A percentile compares a stretch with the other conserved stretches of the same genome.
These are phyloP conservation scores for Theobroma cacao DNA, from an alignment of 345 rosid species.

Conservation along the genomic window DNA sequence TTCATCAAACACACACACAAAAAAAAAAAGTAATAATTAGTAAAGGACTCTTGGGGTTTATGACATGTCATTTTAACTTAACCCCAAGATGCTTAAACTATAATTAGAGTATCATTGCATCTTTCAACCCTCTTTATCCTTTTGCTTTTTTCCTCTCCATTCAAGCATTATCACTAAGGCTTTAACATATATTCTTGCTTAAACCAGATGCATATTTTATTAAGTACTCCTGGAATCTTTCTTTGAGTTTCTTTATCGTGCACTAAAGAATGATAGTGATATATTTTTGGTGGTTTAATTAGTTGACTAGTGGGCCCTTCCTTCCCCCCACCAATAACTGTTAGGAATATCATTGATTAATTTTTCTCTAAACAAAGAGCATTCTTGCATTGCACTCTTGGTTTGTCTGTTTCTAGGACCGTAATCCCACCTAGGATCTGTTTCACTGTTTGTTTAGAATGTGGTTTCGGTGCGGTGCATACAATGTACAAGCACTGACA, in stretches of 20 bases:
- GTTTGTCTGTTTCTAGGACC: background rate
- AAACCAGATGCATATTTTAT: background rate
- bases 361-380: no score
- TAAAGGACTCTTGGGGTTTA: background rate
- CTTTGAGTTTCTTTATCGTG: background rate
- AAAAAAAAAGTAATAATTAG: no score
- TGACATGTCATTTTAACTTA: conserved; percentile 4
- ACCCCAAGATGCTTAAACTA: background rate
- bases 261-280: background rate
- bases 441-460: no score
- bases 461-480: no score
- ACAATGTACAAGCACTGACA: no score
- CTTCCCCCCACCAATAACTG: background rate
- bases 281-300: background rate
- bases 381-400: background rate
- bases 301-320: background rate
- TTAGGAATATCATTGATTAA: background rate
- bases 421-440: no score
- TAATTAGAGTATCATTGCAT: conserved; percentile 8
- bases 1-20: background rate
- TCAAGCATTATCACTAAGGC: conserved; percentile 4
- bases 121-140: background rate
- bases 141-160: background rate
- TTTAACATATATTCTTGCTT: conserved; percentile 11
- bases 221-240: background rate